Base-by-base conservation (phyloP, 768 basidiomycete genomes). In the Pisolithus marmoratus region DNA sequence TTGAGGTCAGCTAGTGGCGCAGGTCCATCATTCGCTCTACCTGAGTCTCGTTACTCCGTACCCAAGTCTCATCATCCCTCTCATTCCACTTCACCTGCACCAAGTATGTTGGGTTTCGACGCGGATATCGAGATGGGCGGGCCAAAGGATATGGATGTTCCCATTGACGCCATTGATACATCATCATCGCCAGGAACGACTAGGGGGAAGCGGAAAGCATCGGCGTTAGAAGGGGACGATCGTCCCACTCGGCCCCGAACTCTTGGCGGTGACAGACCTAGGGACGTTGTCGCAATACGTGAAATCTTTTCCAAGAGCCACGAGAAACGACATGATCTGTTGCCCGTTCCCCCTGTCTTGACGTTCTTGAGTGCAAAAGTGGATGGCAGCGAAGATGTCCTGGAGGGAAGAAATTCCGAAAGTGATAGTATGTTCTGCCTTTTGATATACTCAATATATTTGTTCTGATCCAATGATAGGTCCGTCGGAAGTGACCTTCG, bases 381-480 rank as follows among this genome's bases (percentile, higher is more conserved):
- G n/a, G 84, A 89, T 9, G 84, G 82, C 5, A 77, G 73, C 26
- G 83, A 83, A 4, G 81, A 87, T 50, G 60, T 83, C 8, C 68
- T 96, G 37, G 93, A 97, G 65, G 90, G 73, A 3, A 73, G 81
- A 46, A 97, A 99, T 72, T 75, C 83, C 7, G 87, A 85, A 54
- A 76, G 78, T 38, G 77, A 73, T 46, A 78, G 85, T 82, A 59
- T 47, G 76, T 74, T 2, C 22, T 19, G 19, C 22, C 57, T 26
- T 38, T 42, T 20, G 17, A 46, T 36, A 20, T 23, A 17, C 11
- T 37, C 27, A 17, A 43, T 8, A n/a, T 27, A 7, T 17, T 15
- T 2, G 54, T 47, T 14, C 24, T 38, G 37, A 48, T 41, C 31
- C 36, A 22, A 26, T 26, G 8, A 14, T 52, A 84, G 86, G 77